Conservation (phyloP, 225 moss, liverwort and hornwort genomes). For the Marchantia paleacea region DNA sequence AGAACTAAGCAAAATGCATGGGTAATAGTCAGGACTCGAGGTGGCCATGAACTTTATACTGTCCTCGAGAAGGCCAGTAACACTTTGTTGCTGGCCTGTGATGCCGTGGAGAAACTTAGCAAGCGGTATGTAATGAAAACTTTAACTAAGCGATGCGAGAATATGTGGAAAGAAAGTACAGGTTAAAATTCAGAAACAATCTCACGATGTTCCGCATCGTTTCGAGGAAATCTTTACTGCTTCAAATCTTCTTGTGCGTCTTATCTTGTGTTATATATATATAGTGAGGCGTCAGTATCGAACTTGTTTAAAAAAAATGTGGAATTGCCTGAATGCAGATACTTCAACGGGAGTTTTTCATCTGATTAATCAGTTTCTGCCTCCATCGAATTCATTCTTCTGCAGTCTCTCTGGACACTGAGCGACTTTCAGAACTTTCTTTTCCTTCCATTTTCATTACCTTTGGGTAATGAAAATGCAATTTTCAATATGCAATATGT, state of each 20-base stretch:
- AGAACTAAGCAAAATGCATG: conserved; percentile 83
- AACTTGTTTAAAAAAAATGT: not conserved
- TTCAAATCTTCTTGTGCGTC: not conserved
- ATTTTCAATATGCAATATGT: not conserved
- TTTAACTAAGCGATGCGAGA: not conserved
- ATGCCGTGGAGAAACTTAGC: conserved; percentile 76
- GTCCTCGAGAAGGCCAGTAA: conserved; percentile 69
- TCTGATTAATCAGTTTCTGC: conserved; percentile 51
- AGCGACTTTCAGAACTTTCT: not conserved
- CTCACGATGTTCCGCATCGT: not conserved
- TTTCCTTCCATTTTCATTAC: not conserved
- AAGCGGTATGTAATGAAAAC: conserved; percentile 41
- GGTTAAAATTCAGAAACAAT: not conserved
- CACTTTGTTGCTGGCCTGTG: conserved; percentile 66
- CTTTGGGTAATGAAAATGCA: no score
- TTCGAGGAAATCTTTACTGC: not conserved
- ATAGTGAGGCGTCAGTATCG: not conserved
- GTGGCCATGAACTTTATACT: conserved; percentile 64
- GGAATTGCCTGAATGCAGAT: conserved; percentile 43
- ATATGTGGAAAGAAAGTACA: not conserved
- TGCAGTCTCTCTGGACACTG: not conserved
- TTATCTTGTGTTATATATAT: not conserved
- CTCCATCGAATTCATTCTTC: not conserved
- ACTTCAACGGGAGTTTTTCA: conserved; percentile 73
- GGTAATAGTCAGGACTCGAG: conserved; percentile 66